A percentile compares a stretch with the other conserved stretches of the same genome.
phyloP scores from a whole-genome alignment of 1,284 basidiomycete genomes.

The Agaricales sp. region DNA sequence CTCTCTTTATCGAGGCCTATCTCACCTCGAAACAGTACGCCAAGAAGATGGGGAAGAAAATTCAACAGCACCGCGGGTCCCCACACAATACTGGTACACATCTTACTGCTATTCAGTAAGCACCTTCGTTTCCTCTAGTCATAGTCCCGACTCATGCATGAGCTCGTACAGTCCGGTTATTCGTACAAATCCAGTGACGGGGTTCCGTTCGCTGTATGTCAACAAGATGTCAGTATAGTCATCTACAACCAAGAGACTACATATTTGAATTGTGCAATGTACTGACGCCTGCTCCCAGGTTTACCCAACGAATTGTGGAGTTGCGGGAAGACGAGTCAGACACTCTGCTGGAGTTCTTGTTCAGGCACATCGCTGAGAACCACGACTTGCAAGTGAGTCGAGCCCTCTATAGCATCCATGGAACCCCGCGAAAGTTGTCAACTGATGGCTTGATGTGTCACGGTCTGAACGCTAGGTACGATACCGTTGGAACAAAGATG shows the following conservation, averaged over 20 bases:
- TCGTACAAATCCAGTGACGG: constrained; percentile 51
- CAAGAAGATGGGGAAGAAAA: constrained; percentile 15
- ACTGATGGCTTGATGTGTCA: too few species aligned
- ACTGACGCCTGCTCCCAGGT: too few species aligned
- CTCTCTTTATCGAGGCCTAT: not conserved
- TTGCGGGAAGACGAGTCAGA: constrained; percentile 50
- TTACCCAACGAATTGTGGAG: constrained; percentile 56
- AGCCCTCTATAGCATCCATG: too few species aligned
- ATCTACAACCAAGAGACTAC: too few species aligned
- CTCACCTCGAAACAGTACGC: constrained; percentile 18
- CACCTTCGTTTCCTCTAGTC: constrained; percentile 2
- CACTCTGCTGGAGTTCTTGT: constrained; percentile 36
- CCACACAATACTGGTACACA: constrained; percentile 49
- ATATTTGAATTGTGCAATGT: too few species aligned
- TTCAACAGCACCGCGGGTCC: constrained; percentile 37
- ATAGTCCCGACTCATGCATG: not conserved
- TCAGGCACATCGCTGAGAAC: constrained; percentile 39
- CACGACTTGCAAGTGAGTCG: constrained; percentile 53
- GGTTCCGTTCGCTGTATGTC: constrained; percentile 57
- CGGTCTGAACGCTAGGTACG: constrained; percentile 26
- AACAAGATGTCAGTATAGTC: constrained; percentile 35
- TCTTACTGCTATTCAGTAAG: constrained; percentile 46
- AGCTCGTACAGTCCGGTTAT: constrained; percentile 36
- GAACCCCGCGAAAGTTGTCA: too few species aligned
- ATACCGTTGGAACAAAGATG: constrained; percentile 37